Percentiles rank a stretch among this genome's conserved stretches.
Evolutionary conservation across 164 flowering plant species (phyloP).

Genomic region (Magnolia changhungtana): DNA sequence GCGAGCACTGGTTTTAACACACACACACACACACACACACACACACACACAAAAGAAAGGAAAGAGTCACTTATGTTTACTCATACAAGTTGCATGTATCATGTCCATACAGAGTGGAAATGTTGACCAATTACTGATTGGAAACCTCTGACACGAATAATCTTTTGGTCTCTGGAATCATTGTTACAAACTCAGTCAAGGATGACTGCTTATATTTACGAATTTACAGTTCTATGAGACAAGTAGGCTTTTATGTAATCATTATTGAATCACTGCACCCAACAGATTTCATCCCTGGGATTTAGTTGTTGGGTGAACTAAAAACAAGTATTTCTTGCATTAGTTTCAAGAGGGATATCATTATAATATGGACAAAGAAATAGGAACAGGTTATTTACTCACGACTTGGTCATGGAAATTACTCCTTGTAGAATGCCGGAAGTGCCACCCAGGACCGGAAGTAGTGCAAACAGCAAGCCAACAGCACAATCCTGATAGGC

Average conservation of each 20-base stretch:
- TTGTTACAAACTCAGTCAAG: no score
- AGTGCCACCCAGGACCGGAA: constrained; percentile 92
- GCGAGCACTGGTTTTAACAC: no score
- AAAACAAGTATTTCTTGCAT: not conserved
- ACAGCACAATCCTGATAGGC: constrained; percentile 89
- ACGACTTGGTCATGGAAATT: constrained; percentile 72
- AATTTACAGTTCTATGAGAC: no score
- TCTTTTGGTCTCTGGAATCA: no score
- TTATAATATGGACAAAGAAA: not conserved
- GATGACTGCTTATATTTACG: no score
- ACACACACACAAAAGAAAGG: no score
- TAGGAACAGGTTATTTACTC: constrained; percentile 18
- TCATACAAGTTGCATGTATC: no score
- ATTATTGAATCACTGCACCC: not conserved
- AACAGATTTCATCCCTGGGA: not conserved
- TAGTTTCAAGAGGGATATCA: not conserved
- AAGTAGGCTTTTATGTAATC: not conserved
- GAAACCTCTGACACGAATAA: no score
- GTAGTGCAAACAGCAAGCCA: constrained; percentile 92
- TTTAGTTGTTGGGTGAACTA: not conserved
- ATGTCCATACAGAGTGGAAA: no score
- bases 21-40: no score
- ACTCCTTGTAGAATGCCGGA: constrained; percentile 92
- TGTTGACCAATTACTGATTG: no score
- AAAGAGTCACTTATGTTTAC: no score